phyloP scores from a whole-genome alignment of 2,329 filamentous ascomycete genomes.

The Alternaria angustiovoidea region DNA sequence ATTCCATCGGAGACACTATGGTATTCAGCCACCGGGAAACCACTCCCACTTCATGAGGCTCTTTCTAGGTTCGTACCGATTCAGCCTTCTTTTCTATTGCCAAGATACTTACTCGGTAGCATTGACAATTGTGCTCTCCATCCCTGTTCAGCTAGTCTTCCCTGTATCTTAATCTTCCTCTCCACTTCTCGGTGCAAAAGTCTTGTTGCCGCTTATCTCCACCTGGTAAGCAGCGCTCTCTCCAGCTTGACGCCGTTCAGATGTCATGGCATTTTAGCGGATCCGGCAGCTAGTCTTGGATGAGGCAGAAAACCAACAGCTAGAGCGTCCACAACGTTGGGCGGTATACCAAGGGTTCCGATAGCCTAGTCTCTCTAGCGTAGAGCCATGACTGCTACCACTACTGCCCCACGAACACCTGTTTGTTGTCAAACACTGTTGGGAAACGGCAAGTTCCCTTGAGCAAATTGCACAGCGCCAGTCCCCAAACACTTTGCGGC shows the following conservation, averaged over 20 bases:
- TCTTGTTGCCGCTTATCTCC: background rate
- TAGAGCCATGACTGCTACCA: background rate
- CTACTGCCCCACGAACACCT: no score
- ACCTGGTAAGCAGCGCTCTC: background rate
- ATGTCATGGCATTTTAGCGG: background rate
- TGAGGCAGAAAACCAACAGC: background rate
- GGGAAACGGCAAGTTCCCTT: no score
- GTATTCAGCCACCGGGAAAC: constrained; percentile 1
- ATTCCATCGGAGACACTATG: background rate
- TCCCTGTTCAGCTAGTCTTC: background rate
- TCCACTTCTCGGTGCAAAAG: background rate
- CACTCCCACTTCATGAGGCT: background rate
- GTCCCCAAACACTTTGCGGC: background rate
- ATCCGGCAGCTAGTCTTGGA: background rate
- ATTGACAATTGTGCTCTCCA: background rate
- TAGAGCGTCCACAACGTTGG: background rate
- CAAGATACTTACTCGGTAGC: constrained; percentile 11
- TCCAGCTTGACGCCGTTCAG: background rate
- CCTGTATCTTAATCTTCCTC: background rate
- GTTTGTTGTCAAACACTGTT: background rate
- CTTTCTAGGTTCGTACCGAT: background rate
- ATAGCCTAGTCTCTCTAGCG: background rate
- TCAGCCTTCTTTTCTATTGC: constrained; percentile 1
- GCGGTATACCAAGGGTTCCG: background rate
- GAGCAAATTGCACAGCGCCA: background rate